Evolutionary conservation across 2,329 filamentous ascomycete genomes (phyloP), one percentile per base, ranked within the genome.

Genomic region (Chalara sp.): DNA sequence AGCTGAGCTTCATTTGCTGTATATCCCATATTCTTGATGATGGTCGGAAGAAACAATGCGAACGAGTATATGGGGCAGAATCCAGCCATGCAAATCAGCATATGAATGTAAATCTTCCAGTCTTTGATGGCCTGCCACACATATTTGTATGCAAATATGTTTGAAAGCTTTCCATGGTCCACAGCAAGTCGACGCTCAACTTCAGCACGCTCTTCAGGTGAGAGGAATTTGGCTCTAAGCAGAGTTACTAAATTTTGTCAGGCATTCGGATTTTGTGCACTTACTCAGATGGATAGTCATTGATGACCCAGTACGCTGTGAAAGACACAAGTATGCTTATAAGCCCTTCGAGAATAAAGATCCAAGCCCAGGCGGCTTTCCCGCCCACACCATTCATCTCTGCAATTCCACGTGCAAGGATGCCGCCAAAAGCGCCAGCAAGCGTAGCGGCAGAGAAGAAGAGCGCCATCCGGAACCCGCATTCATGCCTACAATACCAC

Each of bases 401-500:
- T 33, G 67, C 63, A 47, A 75, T 74, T 0, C 62, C 68, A 52
- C 66, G 67, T 0, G 72, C 72, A 1, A 76, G 59, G 1, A 76
- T 64, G 3, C 86, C 85, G 58, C 84, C 85, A 53, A 76, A 75
- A 5, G 75, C 74, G 32, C 75, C 75, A 1, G 75, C 74, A 8
- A 72, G 65, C 1, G 74, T 75, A 21, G 75, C 74, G 5, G 75
- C 73, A 4, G 73, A 76, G 64, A 76, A 79, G 68, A 84, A 82
- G 46, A 82, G 69, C 6, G 79, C 78, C 72, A 82, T 81, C 29
- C 80, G 76, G 35, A 76, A 72, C 44, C 78, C 77, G 49, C 76
- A 79, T 62, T 85, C 81, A 56, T 78, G 71, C 39, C 79, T 71
- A 45, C 70, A 70, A 63, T 81, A 83, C 76, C 74, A 80, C 63